phyloP scores from a whole-genome alignment of 2,329 filamentous ascomycete species.

The Alternaria ethzedia region DNA sequence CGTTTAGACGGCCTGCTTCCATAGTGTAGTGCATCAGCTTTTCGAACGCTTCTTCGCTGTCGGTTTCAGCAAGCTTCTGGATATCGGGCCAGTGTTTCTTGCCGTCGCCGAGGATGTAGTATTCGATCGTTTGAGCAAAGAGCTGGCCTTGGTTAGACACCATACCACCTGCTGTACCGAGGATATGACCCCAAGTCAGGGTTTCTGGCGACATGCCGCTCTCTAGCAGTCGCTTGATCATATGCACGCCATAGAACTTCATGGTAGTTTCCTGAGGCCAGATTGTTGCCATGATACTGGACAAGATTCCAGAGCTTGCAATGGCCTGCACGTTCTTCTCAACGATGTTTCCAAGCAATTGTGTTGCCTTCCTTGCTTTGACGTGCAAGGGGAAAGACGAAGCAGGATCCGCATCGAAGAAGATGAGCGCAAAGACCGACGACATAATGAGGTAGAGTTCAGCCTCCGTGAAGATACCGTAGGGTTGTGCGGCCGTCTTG shows the following conservation, averaged over 20 bases:
- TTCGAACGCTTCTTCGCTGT: conserved; percentile 53
- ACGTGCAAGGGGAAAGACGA: conserved; percentile 60
- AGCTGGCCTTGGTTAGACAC: conserved; percentile 65
- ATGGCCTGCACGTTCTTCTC: conserved; percentile 58
- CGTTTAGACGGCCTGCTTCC: conserved; percentile 53
- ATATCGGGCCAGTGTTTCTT: conserved; percentile 57
- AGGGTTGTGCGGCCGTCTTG: conserved; percentile 59
- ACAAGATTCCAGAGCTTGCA: conserved; percentile 50
- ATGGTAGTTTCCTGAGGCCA: conserved; percentile 51
- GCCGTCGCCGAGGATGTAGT: conserved; percentile 59
- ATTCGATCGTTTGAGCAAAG: conserved; percentile 64
- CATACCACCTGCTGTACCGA: conserved; percentile 62
- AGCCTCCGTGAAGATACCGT: conserved; percentile 60
- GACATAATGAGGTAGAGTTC: conserved; percentile 63
- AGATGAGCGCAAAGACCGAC: conserved; percentile 60
- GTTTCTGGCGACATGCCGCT: conserved; percentile 55
- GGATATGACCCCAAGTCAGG: conserved; percentile 63
- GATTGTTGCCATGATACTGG: conserved; percentile 50
- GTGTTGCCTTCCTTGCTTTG: conserved; percentile 55
- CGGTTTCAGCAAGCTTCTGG: conserved; percentile 53
- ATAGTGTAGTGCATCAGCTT: conserved; percentile 59
- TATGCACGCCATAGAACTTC: conserved; percentile 61
- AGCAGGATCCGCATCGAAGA: conserved; percentile 62
- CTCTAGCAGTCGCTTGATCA: conserved; percentile 61
- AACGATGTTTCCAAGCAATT: conserved; percentile 58